phyloP scores from a whole-genome alignment of 306 rosid species.

The Fragaria nilgerrensis region DNA sequence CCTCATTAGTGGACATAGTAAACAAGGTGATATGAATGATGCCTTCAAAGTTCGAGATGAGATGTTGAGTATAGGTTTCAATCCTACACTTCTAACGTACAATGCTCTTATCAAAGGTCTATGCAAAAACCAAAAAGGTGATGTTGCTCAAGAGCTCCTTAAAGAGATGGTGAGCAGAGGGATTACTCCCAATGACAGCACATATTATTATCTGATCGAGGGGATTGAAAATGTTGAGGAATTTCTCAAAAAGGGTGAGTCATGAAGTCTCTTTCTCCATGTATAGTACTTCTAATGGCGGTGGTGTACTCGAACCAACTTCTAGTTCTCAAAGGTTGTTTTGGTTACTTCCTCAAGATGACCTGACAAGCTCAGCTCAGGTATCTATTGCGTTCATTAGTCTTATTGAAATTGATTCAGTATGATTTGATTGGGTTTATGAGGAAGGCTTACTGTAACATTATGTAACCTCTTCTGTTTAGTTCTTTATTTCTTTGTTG shows the following conservation, averaged over 20 bases:
- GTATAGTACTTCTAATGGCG: slow-evolving; percentile 14
- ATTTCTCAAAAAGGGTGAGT: slow-evolving; percentile 31
- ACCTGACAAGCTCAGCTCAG: slow-evolving; percentile 20
- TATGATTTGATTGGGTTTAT: slow-evolving; percentile 11
- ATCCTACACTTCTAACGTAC: slow-evolving; percentile 87
- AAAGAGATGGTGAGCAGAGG: slow-evolving; percentile 76
- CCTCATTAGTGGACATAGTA: slow-evolving; percentile 82
- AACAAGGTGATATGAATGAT: slow-evolving; percentile 67
- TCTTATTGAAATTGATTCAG: slow-evolving; percentile 16
- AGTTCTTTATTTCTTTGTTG: background rate
- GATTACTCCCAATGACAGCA: slow-evolving; percentile 71
- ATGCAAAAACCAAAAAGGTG: slow-evolving; percentile 66
- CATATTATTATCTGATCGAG: slow-evolving; percentile 63
- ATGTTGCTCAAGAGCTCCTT: slow-evolving; percentile 79
- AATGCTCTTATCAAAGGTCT: slow-evolving; percentile 79
- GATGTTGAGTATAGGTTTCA: slow-evolving; percentile 68
- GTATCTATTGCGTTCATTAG: slow-evolving; percentile 17
- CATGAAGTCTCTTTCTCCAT: slow-evolving; percentile 24
- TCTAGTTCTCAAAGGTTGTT: slow-evolving; percentile 8
- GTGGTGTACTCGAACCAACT: slow-evolving; percentile 18
- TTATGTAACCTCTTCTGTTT: background rate
- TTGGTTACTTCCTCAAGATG: slow-evolving; percentile 19
- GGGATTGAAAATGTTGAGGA: slow-evolving; percentile 43
- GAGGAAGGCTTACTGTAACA: slow-evolving; percentile 19
- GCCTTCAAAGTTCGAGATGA: slow-evolving; percentile 77